Percentiles rank a stretch among this genome's conserved stretches.
phyloP scores from a whole-genome alignment of 257 asterid genomes.

The Anisodus acutangulus region DNA sequence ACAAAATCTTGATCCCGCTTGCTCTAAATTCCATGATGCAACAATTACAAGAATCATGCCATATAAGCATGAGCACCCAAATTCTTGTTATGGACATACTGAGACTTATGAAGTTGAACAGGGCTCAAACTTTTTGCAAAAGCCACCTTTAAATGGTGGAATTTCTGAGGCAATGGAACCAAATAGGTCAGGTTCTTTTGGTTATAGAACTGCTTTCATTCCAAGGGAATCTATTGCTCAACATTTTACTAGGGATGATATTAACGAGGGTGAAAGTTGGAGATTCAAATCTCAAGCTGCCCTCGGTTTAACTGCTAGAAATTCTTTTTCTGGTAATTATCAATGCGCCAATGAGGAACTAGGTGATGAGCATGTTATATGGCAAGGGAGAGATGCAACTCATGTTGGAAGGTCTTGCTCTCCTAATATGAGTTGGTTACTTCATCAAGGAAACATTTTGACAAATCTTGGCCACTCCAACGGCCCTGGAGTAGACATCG shows the following conservation, averaged over 20 bases:
- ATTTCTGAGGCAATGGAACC: conserved; percentile 35
- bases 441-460: conserved; percentile 41
- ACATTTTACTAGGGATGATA: conserved; percentile 30
- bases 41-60: conserved; percentile 47
- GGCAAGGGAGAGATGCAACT: conserved; percentile 38
- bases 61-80: conserved; percentile 42
- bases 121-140: conserved; percentile 37
- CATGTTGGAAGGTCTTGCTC: conserved; percentile 31
- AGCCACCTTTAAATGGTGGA: conserved; percentile 36
- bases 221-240: conserved; percentile 34
- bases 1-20: conserved; percentile 36
- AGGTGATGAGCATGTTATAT: conserved; percentile 37
- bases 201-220: conserved; percentile 37
- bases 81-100: conserved; percentile 37
- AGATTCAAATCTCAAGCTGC: conserved; percentile 30
- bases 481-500: conserved; percentile 24
- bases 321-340: conserved; percentile 37
- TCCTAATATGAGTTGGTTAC: conserved; percentile 33
- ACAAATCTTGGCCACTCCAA: conserved; percentile 35
- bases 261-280: conserved; percentile 33
- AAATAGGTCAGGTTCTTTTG: conserved; percentile 42
- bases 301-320: conserved; percentile 35
- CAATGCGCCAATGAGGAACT: conserved; percentile 29
- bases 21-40: conserved; percentile 46
- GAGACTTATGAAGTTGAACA: conserved; percentile 35